Percentiles rank a stretch among this genome's conserved stretches.
These are phyloP conservation scores for Aegilops sharonensis DNA, from an alignment of 176 grass and related monocot genomes.

Conservation along the genomic window DNA sequence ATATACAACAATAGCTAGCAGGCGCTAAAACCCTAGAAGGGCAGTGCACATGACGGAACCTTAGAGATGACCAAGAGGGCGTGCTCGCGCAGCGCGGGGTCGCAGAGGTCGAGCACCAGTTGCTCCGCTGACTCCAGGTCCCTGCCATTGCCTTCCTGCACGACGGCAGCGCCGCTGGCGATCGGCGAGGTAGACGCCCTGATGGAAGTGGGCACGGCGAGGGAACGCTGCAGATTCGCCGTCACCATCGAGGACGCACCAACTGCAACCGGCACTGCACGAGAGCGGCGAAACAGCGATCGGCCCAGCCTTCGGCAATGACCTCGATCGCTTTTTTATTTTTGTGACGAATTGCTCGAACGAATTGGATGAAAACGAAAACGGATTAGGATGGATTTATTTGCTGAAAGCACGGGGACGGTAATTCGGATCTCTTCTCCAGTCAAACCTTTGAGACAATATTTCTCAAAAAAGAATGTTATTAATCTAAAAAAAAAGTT, in stretches of 20 bases:
- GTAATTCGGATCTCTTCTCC: not conserved
- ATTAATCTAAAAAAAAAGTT: too few relatives aligned
- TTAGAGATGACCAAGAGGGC: conserved; percentile 93
- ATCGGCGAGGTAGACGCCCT: conserved; percentile 44
- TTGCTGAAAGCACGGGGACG: not conserved
- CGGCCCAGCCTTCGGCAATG: too few relatives aligned
- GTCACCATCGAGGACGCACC: conserved; percentile 16
- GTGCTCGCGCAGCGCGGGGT: conserved; percentile 86
- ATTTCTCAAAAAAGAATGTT: too few relatives aligned
- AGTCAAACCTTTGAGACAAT: not conserved
- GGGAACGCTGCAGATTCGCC: conserved; percentile 67
- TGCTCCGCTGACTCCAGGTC: conserved; percentile 56
- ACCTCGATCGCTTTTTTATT: too few relatives aligned
- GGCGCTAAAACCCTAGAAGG: not conserved
- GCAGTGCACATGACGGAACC: conserved; percentile 27
- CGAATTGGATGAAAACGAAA: too few relatives aligned
- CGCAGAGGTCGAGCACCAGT: conserved; percentile 90
- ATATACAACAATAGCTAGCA: not conserved
- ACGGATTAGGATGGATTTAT: not conserved
- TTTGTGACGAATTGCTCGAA: too few relatives aligned
- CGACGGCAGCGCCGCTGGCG: not conserved
- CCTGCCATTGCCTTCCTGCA: conserved; percentile 55
- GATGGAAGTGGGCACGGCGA: conserved; percentile 50
- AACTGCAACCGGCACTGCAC: conserved; percentile 8
- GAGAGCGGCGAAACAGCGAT: not conserved